Base-by-base conservation (phyloP, 306 rosid species). In the Mucuna pruriens region DNA sequence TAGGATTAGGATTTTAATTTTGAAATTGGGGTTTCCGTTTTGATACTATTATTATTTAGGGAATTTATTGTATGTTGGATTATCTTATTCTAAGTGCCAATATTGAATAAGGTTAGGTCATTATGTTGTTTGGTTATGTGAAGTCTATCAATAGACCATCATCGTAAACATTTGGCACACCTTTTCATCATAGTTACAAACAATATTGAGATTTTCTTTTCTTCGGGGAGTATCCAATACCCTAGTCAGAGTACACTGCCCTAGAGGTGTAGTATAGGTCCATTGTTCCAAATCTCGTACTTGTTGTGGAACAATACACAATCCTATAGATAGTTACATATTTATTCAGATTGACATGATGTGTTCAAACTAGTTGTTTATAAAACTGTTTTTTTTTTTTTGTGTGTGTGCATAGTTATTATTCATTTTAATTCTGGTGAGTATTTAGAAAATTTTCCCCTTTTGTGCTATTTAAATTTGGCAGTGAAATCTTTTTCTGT, bases 371-470 rank as follows among this genome's bases (percentile, higher is more conserved):
- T 10, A 20, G 80, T 51, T 42, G 11, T 52, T 23, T 26, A 22
- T 51, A 20, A 39, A 36, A 16, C 22, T 51, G 68, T 6, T 6
- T 13, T 20, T 75, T 12, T 33, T 31, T 23, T 76, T 5, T 29
- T 29, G 1, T 29, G 31, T n/a, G n/a, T n/a, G 31, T 3, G 3
- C 31, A 29, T 29, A 29, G 31, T 29, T 3, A 29, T 29, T 29
- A 29, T 20, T 75, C 19, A 31, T 31, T 23, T 76, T 5, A 13
- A 45, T 62, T 54, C 74, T 68, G 57, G 71, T 76, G 74, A 76
- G 51, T 71, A 38, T 77, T 54, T 54, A 69, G 64, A 12, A 77
- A 45, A 26, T 34, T 33, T 49, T 52, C 36, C 17, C 20, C 49
- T 70, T 42, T 23, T 29, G 11, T 51, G 29, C 65, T 65, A 51